Evolutionary conservation across 1,284 basidiomycete species (phyloP), one percentile per base, ranked within the genome.

Genomic region (Austroboletus novae-zelandiae): DNA sequence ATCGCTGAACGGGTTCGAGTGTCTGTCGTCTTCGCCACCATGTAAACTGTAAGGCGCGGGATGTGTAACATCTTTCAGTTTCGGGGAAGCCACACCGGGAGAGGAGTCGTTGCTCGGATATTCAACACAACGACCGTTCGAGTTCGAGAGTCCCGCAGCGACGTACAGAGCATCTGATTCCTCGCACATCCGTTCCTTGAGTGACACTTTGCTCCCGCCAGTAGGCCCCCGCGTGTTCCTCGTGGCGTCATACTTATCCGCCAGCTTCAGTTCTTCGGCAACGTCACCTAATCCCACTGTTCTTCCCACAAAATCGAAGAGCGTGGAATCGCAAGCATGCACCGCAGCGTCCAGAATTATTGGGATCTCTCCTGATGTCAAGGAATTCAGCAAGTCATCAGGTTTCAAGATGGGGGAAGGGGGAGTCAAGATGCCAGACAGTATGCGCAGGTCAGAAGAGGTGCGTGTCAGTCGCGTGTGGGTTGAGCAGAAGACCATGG

Each of bases 341-440:
- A 41, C 32, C 18, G 44, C 43, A 20, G 15, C 43, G 51, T 78
- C 74, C 53, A 82, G 66, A 45, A 83, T 64, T 39, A 85, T 73
- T 8, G 81, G 81, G 42, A 86, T 81, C 43, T 79, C 74, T 29
- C 76, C 80, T 20, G 74, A 76, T 47, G 76, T 79, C 52, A 67
- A 73, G 6, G 72, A 61, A 44, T 69, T 62, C 17, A 69, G 57
- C 44, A 76, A 58, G 17, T 68, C 64, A 44, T 69, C 69, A n/a
- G 76, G 62, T 41, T 64, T 74, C 46, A 76, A 61, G 30, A 77
- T 70, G 3, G 80, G 75, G 10, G 81, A 79, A 8, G 80, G 78
- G 10, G 74, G 76, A 5, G 64, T 61, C 34, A 81, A 62, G 25
- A 57, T 37, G 14, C 60, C 41, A 11, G 62, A 59, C 31, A 65